Conservation (phyloP, 495 filamentous ascomycete species). For the Lepraria neglecta region DNA sequence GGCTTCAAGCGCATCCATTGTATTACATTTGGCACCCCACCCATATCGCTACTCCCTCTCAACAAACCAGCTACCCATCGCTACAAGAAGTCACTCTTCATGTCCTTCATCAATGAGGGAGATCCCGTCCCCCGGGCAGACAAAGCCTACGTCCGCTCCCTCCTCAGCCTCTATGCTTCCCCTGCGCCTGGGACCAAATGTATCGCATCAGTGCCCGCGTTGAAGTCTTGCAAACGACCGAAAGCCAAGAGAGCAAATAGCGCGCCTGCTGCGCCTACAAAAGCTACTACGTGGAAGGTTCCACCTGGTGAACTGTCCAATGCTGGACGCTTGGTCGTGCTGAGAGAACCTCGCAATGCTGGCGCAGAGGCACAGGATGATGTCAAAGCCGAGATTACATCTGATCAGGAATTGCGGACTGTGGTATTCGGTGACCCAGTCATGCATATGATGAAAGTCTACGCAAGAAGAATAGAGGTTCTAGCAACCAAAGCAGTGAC, state of each 20-base stretch:
- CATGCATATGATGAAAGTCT: conserved; percentile 72
- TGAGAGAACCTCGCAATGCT: conserved; percentile 35
- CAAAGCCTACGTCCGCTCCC: conserved; percentile 60
- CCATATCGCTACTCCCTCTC: conserved; percentile 63
- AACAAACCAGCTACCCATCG: conserved; percentile 44
- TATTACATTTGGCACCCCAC: conserved; percentile 74
- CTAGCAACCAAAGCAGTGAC: conserved; percentile 63
- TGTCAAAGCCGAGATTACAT: conserved; percentile 55
- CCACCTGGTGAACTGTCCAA: conserved; percentile 56
- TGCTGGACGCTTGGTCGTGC: conserved; percentile 60
- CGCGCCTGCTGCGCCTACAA: conserved; percentile 17
- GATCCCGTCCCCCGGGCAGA: conserved; percentile 75
- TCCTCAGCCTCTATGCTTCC: conserved; percentile 61
- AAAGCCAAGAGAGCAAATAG: conserved; percentile 15
- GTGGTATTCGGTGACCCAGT: conserved; percentile 75
- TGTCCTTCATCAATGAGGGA: conserved; percentile 76
- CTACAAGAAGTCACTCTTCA: conserved; percentile 59
- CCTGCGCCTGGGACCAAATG: conserved; percentile 47
- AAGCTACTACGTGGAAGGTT: conserved; percentile 51
- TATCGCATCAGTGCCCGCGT: conserved; percentile 7
- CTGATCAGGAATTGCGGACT: conserved; percentile 56
- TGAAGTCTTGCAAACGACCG: conserved; percentile 17
- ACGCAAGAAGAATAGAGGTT: conserved; percentile 59
- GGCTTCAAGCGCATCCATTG: conserved; percentile 73
- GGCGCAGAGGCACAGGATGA: conserved; percentile 40